phyloP scores from a whole-genome alignment of 2,329 filamentous ascomycete species.

The Aplosporella prunicola region DNA sequence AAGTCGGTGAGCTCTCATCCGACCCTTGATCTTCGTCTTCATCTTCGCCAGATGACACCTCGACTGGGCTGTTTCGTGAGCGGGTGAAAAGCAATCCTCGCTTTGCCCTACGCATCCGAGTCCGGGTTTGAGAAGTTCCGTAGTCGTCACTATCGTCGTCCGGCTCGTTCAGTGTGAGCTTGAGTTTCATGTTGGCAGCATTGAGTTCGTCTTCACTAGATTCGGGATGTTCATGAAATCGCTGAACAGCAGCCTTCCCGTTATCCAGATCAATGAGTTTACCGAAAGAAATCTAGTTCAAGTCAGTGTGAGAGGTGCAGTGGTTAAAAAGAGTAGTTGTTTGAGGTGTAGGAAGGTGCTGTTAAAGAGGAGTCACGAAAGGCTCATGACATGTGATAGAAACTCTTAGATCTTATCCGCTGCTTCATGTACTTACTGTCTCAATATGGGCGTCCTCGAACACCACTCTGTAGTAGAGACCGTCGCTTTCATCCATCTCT shows the following conservation, averaged over 20 bases:
- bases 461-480: conserved; percentile 32
- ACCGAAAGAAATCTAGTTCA: conserved; percentile 33
- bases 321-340: neutral
- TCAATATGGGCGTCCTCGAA: conserved; percentile 31
- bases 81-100: conserved; percentile 2
- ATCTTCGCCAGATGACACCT: conserved; percentile 16
- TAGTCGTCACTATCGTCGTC: neutral
- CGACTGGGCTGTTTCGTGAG: neutral
- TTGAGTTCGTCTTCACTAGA: conserved; percentile 1
- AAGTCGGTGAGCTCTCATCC: conserved; percentile 11
- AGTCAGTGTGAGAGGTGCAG: neutral
- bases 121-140: neutral
- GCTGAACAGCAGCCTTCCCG: conserved; percentile 37
- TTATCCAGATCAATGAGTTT: conserved; percentile 37
- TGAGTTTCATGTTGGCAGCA: conserved; percentile 1
- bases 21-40: conserved; percentile 13
- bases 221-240: conserved; percentile 24
- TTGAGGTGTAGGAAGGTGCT: neutral
- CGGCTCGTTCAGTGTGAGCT: neutral
- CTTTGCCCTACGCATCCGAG: neutral
- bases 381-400: neutral
- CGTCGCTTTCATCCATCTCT: conserved; percentile 24
- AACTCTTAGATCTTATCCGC: too few relatives aligned
- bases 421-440: conserved; percentile 29
- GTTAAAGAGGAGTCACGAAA: neutral